These are phyloP conservation scores for Oryza punctata DNA, from an alignment of 176 grass and related monocot species.

Conservation along the genomic window DNA sequence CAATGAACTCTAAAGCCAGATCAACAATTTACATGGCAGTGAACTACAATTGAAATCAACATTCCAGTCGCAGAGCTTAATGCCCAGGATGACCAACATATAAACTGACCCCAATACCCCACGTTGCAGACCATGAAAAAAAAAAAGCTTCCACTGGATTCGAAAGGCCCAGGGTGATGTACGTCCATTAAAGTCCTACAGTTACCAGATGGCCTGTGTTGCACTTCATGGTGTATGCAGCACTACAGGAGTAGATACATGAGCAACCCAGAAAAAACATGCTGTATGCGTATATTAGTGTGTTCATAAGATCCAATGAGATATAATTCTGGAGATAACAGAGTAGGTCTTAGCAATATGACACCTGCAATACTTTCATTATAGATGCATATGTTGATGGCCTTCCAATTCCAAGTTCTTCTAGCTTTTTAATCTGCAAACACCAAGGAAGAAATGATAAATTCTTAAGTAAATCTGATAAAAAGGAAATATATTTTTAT, in stretches of 20 bases:
- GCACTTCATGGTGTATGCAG: slow-evolving; percentile 3
- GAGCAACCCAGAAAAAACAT: slow-evolving; percentile 2
- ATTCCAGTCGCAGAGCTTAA: background rate
- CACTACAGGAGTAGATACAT: background rate
- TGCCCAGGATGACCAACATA: background rate
- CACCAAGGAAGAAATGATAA: background rate
- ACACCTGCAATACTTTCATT: slow-evolving; percentile 93
- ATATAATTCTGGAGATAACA: slow-evolving; percentile 20
- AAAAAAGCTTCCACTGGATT: background rate
- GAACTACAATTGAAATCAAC: no score
- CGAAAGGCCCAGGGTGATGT: background rate
- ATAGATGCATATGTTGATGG: slow-evolving; percentile 92
- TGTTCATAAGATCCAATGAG: background rate
- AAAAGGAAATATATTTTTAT: slow-evolving; percentile 16
- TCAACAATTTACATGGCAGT: no score
- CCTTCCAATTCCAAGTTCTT: slow-evolving; percentile 99
- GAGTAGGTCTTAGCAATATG: slow-evolving; percentile 2
- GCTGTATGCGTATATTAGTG: background rate
- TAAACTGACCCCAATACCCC: background rate
- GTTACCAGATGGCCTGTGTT: background rate
- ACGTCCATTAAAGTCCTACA: background rate
- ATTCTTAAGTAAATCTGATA: slow-evolving; percentile 18
- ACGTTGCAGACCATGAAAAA: background rate
- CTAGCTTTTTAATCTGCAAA: slow-evolving; percentile 92
- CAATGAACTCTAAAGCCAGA: background rate